phyloP scores from a whole-genome alignment of 805 yeast species.

The Saturnispora dispora region DNA sequence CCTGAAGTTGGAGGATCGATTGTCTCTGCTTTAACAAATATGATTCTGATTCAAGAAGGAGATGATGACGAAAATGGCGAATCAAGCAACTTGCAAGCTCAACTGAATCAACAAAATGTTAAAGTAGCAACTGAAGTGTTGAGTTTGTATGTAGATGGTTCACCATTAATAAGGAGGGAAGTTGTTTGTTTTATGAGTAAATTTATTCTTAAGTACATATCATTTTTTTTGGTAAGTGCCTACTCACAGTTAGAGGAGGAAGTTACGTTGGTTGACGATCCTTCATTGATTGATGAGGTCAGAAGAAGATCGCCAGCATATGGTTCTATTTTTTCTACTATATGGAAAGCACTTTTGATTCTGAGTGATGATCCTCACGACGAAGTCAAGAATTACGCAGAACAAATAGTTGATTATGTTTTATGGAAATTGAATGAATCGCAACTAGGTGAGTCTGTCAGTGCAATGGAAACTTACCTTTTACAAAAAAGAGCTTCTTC shows the following conservation, averaged over 20 bases:
- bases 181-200: conserved; percentile 68
- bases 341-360: conserved; percentile 78
- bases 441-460: conserved; percentile 54
- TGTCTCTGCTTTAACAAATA: conserved; percentile 61
- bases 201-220: conserved; percentile 57
- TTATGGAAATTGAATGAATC: conserved; percentile 55
- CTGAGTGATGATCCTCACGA: conserved; percentile 81
- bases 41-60: conserved; percentile 38
- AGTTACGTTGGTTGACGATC: conserved; percentile 53
- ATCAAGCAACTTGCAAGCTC: conserved; percentile 23
- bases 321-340: conserved; percentile 76
- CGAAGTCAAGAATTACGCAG: conserved; percentile 68
- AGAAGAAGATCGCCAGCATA: conserved; percentile 68
- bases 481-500: conserved; percentile 34
- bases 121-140: conserved; percentile 61
- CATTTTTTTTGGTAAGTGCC: conserved; percentile 78
- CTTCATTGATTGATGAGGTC: conserved; percentile 52
- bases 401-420: conserved; percentile 65
- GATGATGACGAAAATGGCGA: conserved; percentile 24
- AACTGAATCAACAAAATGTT: conserved; percentile 58
- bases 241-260: conserved; percentile 80
- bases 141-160: conserved; percentile 72
- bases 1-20: conserved; percentile 92
- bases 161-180: conserved; percentile 82
- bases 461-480: conserved; percentile 56